phyloP scores from a whole-genome alignment of 2,329 filamentous ascomycete genomes.

The Niveomyces coronatus region DNA sequence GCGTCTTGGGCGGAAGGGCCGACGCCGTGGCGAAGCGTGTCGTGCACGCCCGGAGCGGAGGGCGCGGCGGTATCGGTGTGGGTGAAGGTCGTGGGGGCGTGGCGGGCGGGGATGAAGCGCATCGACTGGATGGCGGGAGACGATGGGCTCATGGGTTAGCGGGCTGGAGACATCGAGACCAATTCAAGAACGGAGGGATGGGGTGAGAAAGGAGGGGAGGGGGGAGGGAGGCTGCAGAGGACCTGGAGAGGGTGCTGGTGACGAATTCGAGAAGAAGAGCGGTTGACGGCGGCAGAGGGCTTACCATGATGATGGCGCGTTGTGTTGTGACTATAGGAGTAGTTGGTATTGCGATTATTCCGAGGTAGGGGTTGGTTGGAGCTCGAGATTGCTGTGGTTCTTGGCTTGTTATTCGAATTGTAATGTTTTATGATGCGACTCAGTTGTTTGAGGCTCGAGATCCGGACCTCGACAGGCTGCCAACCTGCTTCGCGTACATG shows the following conservation, averaged over 20 bases:
- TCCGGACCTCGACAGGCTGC: conserved; percentile 9
- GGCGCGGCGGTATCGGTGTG: conserved; percentile 56
- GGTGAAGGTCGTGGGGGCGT: conserved; percentile 55
- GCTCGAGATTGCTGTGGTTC: neutral
- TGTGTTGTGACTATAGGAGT: neutral
- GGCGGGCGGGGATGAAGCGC: conserved; percentile 69
- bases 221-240: neutral
- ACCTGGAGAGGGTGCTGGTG: neutral
- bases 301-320: conserved; percentile 6
- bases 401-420: neutral
- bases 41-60: conserved; percentile 86
- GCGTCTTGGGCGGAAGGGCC: conserved; percentile 47
- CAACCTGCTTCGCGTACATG: conserved; percentile 9
- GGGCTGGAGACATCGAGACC: no score
- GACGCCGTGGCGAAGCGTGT: conserved; percentile 80
- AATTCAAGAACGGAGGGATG: no score
- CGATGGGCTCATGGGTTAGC: conserved; percentile 14
- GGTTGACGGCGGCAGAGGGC: neutral
- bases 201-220: neutral
- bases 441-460: conserved; percentile 9
- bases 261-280: neutral
- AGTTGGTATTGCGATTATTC: neutral
- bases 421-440: conserved; percentile 12
- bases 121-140: conserved; percentile 58
- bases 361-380: neutral